Evolutionary conservation across 805 yeast genomes (phyloP).

Genomic region (Danielia oregonensis): DNA sequence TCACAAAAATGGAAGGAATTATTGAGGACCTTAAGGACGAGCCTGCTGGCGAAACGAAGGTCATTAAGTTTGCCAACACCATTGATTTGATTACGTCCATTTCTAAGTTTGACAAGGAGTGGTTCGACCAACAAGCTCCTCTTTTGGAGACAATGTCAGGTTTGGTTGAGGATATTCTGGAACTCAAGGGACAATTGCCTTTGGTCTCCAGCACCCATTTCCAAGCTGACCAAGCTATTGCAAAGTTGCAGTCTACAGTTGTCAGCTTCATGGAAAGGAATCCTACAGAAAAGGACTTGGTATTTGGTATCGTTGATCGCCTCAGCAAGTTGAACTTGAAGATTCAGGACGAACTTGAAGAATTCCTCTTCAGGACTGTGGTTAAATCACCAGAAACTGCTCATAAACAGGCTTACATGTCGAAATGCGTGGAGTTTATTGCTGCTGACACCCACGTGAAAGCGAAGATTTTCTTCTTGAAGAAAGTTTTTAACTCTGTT

Average conservation of each 20-base stretch:
- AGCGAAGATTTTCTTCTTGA: slow-evolving; percentile 55
- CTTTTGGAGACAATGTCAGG: slow-evolving; percentile 41
- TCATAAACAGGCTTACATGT: slow-evolving; percentile 49
- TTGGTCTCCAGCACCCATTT: slow-evolving; percentile 60
- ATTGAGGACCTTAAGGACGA: slow-evolving; percentile 47
- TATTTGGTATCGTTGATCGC: slow-evolving; percentile 29
- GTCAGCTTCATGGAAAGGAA: slow-evolving; percentile 26
- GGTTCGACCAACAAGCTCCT: slow-evolving; percentile 55
- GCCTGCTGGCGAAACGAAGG: slow-evolving; percentile 48
- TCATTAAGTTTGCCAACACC: slow-evolving; percentile 67
- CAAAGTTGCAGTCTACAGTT: slow-evolving; percentile 49
- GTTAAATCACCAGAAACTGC: slow-evolving; percentile 48
- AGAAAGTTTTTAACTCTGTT: slow-evolving; percentile 60
- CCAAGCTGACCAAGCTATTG: slow-evolving; percentile 67
- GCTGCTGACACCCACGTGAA: slow-evolving; percentile 44
- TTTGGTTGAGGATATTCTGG: slow-evolving; percentile 41
- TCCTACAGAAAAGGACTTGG: slow-evolving; percentile 22
- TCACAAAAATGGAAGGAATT: slow-evolving; percentile 48
- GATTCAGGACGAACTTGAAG: slow-evolving; percentile 47
- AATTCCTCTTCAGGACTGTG: slow-evolving; percentile 53
- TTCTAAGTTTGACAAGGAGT: slow-evolving; percentile 45
- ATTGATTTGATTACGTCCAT: slow-evolving; percentile 62
- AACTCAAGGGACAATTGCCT: slow-evolving; percentile 30
- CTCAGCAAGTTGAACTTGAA: slow-evolving; percentile 45
- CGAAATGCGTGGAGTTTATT: slow-evolving; percentile 45